phyloP scores from a whole-genome alignment of 306 rosid genomes.

The Rosa multiflora region DNA sequence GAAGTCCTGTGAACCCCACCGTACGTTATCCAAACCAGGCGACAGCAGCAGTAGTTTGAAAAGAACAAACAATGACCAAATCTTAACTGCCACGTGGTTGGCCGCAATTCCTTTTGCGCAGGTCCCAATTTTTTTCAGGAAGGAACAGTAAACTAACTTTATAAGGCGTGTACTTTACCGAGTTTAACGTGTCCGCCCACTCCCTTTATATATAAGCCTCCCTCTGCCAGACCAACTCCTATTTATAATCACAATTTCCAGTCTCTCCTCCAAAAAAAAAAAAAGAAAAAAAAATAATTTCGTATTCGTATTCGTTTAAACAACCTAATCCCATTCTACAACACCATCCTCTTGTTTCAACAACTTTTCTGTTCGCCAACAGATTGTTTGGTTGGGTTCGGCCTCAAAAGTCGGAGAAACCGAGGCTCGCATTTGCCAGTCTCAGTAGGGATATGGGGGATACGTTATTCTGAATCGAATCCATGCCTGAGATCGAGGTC shows the following conservation, averaged over 20 bases:
- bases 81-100: not conserved
- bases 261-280: too few relatives aligned
- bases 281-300: too few relatives aligned
- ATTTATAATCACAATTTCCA: not conserved
- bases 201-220: not conserved
- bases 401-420: not conserved
- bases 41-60: not conserved
- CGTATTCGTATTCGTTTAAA: too few relatives aligned
- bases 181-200: not conserved
- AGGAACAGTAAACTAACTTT: not conserved
- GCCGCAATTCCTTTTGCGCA: not conserved
- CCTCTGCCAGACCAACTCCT: not conserved
- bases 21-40: not conserved
- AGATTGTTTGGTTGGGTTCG: too few relatives aligned
- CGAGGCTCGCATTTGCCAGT: too few relatives aligned
- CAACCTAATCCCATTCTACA: too few relatives aligned
- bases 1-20: not conserved
- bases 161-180: too few relatives aligned
- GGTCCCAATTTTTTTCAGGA: not conserved
- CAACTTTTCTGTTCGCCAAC: not conserved
- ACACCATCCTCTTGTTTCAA: not conserved
- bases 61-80: not conserved
- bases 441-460: too few relatives aligned
- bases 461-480: not conserved
- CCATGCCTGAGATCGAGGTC: conserved; percentile 28